phyloP scores from a whole-genome alignment of 2,329 filamentous ascomycete genomes.

The Sclerotinia trifoliorum region DNA sequence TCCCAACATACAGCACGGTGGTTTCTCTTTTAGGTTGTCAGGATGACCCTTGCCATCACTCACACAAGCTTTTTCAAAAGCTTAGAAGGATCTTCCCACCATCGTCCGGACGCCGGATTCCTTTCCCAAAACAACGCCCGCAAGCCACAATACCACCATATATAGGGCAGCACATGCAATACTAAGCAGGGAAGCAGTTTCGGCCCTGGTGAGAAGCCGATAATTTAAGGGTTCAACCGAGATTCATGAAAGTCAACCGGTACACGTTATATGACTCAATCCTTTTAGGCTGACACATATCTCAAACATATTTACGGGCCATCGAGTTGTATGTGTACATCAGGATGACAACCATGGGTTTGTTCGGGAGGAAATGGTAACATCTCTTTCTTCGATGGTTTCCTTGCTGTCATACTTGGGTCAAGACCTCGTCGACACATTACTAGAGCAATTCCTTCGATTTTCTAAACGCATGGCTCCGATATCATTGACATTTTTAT shows the following conservation, averaged over 20 bases:
- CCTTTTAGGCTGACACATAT: background rate
- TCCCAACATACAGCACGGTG: background rate
- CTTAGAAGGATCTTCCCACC: background rate
- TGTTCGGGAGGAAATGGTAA: background rate
- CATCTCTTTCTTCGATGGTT: background rate
- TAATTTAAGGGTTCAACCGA: background rate
- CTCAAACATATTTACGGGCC: background rate
- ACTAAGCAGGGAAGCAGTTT: background rate
- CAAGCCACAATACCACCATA: slow-evolving; percentile 16
- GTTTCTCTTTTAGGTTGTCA: background rate
- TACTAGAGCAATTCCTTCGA: too few relatives aligned
- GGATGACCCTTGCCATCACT: slow-evolving; percentile 2
- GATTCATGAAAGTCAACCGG: background rate
- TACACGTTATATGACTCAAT: background rate
- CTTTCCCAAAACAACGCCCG: background rate
- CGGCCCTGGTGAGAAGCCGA: background rate
- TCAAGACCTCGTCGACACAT: background rate
- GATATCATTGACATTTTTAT: background rate
- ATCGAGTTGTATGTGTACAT: background rate
- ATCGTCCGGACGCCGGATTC: background rate
- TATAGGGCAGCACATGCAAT: slow-evolving; percentile 13
- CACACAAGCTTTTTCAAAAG: background rate
- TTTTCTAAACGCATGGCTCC: background rate
- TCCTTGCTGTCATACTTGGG: background rate
- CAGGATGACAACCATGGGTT: background rate